phyloP scores from a whole-genome alignment of 2,329 filamentous ascomycete genomes.

The Taxawa tesnikishii region DNA sequence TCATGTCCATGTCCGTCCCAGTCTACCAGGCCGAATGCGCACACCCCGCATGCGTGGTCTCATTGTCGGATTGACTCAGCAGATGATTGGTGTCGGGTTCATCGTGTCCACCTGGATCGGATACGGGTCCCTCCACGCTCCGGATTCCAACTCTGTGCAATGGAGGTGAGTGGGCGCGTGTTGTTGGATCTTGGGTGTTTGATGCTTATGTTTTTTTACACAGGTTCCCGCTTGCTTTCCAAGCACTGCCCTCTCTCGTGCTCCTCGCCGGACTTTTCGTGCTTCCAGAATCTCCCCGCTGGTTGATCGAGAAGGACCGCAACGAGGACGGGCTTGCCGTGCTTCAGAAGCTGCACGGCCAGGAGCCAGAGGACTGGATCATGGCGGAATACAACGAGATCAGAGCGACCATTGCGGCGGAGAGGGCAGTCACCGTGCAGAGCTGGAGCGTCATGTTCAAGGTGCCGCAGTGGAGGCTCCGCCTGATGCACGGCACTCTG shows the following conservation, averaged over 20 bases:
- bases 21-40: constrained; percentile 54
- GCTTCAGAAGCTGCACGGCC: constrained; percentile 38
- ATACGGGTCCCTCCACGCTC: constrained; percentile 31
- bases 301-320: constrained; percentile 16
- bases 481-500: constrained; percentile 9
- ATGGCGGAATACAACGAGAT: constrained; percentile 48
- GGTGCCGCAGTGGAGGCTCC: constrained; percentile 41
- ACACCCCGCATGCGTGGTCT: constrained; percentile 46
- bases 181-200: no score
- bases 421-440: constrained; percentile 40
- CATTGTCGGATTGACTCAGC: constrained; percentile 44
- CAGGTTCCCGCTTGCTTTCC: constrained; percentile 26
- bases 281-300: constrained; percentile 13
- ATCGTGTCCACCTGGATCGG: constrained; percentile 42
- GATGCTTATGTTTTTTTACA: no score
- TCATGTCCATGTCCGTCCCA: constrained; percentile 48
- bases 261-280: constrained; percentile 21
- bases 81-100: constrained; percentile 46
- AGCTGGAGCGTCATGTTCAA: constrained; percentile 47
- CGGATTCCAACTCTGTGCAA: constrained; percentile 20
- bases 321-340: constrained; percentile 11
- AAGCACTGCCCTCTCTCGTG: constrained; percentile 24
- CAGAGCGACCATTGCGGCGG: constrained; percentile 48
- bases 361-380: constrained; percentile 26
- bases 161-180: no score